Percentiles rank a stretch among this genome's conserved stretches.
Evolutionary conservation across 805 yeast genomes (phyloP).

Genomic region (Kodamaea neixiangensis): DNA sequence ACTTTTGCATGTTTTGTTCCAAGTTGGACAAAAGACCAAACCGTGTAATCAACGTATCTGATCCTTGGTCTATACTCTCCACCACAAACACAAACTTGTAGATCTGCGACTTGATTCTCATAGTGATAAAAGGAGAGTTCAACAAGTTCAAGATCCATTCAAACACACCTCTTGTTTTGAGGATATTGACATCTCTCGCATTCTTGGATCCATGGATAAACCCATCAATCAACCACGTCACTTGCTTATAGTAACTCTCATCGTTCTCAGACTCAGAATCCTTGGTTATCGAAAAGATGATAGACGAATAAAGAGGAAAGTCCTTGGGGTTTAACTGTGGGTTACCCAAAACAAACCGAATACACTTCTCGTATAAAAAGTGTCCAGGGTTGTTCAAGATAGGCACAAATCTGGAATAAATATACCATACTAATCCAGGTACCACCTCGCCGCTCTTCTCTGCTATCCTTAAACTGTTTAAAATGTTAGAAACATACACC

Average conservation of each 20-base stretch:
- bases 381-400: slow-evolving; percentile 71
- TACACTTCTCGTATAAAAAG: slow-evolving; percentile 68
- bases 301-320: slow-evolving; percentile 47
- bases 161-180: slow-evolving; percentile 56
- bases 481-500: slow-evolving; percentile 51
- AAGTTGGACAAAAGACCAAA: slow-evolving; percentile 43
- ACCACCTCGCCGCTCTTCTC: slow-evolving; percentile 19
- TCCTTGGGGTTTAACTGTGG: slow-evolving; percentile 46
- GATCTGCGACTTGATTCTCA: slow-evolving; percentile 42
- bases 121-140: slow-evolving; percentile 50
- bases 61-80: slow-evolving; percentile 57
- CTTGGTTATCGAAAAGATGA: slow-evolving; percentile 29
- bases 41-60: slow-evolving; percentile 58
- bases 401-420: slow-evolving; percentile 56
- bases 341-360: slow-evolving; percentile 62
- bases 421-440: slow-evolving; percentile 53
- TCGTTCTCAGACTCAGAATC: slow-evolving; percentile 38
- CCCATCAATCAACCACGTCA: slow-evolving; percentile 64
- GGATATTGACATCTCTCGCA: slow-evolving; percentile 51
- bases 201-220: slow-evolving; percentile 50
- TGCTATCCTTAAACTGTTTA: slow-evolving; percentile 34
- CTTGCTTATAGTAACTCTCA: slow-evolving; percentile 55
- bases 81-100: slow-evolving; percentile 46
- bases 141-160: slow-evolving; percentile 66
- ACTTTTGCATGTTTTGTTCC: slow-evolving; percentile 15